phyloP scores from a whole-genome alignment of 1,139 yeast genomes.

The Candida sp. region DNA sequence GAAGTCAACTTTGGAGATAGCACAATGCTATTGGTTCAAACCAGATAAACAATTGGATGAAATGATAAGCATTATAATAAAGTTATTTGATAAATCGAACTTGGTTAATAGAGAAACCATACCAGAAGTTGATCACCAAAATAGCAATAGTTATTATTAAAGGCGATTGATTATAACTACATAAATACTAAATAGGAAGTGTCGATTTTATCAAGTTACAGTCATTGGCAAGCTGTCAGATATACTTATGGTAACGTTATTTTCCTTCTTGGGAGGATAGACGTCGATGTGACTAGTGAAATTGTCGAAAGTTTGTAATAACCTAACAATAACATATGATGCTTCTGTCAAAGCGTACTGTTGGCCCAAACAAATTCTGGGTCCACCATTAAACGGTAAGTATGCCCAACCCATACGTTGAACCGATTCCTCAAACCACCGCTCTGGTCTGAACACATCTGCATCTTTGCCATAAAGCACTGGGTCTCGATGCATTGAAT shows the following conservation, averaged over 20 bases:
- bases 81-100: too few species aligned
- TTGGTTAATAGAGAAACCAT: too few species aligned
- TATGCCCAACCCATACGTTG: conserved; percentile 47
- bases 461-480: conserved; percentile 46
- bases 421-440: conserved; percentile 41
- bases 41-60: too few species aligned
- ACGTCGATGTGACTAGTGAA: conserved; percentile 11
- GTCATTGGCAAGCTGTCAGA: conserved; percentile 22
- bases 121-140: too few species aligned
- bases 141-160: too few species aligned
- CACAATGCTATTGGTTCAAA: too few species aligned
- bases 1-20: too few species aligned
- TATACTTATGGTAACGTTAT: conserved; percentile 31
- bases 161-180: too few species aligned
- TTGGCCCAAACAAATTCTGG: conserved; percentile 58
- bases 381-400: conserved; percentile 59
- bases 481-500: conserved; percentile 37
- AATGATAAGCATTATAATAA: too few species aligned
- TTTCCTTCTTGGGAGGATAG: conserved; percentile 30
- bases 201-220: conserved; percentile 2
- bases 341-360: conserved; percentile 59
- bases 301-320: conserved; percentile 29
- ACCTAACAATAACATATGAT: conserved; percentile 40
- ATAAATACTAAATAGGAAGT: too few species aligned
- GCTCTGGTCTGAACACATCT: conserved; percentile 42